A percentile compares a stretch with the other conserved stretches of the same genome.
Conservation (phyloP, 1,284 basidiomycete species). For the Trametes pubescens region DNA sequence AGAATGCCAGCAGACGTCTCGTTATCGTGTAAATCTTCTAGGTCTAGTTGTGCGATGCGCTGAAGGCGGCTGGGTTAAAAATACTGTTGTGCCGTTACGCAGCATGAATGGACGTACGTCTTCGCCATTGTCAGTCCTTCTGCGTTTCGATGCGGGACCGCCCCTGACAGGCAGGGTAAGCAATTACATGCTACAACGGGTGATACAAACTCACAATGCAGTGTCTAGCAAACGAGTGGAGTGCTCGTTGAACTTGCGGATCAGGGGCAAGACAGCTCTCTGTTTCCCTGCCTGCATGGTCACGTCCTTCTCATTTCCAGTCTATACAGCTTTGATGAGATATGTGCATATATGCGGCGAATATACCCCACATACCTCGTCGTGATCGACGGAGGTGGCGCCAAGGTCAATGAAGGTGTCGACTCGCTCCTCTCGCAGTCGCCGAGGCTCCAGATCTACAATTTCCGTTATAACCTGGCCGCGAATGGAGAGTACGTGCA, state of each 20-base stretch:
- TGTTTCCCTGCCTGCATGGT: slow-evolving; percentile 98
- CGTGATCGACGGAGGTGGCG: slow-evolving; percentile 93
- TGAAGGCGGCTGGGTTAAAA: slow-evolving; percentile 7
- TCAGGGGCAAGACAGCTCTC: slow-evolving; percentile 87
- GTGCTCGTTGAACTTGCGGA: slow-evolving; percentile 98
- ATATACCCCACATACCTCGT: slow-evolving; percentile 61
- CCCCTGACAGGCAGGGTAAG: slow-evolving; percentile 52
- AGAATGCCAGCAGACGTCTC: slow-evolving; percentile 72
- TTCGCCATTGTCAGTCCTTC: slow-evolving; percentile 52
- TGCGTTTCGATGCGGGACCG: slow-evolving; percentile 65
- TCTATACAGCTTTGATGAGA: slow-evolving; percentile 53
- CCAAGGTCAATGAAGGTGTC: slow-evolving; percentile 87
- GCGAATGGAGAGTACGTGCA: slow-evolving; percentile 4
- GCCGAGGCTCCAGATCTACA: slow-evolving; percentile 83
- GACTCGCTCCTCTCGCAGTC: slow-evolving; percentile 70
- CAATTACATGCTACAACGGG: not conserved
- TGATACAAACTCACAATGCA: slow-evolving; percentile 60
- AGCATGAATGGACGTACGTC: slow-evolving; percentile 36
- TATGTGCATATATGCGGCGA: not conserved
- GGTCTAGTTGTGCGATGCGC: slow-evolving; percentile 79
- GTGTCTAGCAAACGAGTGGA: slow-evolving; percentile 88
- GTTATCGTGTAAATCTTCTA: slow-evolving; percentile 85
- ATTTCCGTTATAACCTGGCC: not conserved
- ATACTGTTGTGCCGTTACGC: not conserved
- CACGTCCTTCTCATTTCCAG: slow-evolving; percentile 87